A percentile compares a stretch with the other conserved stretches of the same genome.
Conservation (phyloP, 768 basidiomycete species). For the Amanita polypyramis region DNA sequence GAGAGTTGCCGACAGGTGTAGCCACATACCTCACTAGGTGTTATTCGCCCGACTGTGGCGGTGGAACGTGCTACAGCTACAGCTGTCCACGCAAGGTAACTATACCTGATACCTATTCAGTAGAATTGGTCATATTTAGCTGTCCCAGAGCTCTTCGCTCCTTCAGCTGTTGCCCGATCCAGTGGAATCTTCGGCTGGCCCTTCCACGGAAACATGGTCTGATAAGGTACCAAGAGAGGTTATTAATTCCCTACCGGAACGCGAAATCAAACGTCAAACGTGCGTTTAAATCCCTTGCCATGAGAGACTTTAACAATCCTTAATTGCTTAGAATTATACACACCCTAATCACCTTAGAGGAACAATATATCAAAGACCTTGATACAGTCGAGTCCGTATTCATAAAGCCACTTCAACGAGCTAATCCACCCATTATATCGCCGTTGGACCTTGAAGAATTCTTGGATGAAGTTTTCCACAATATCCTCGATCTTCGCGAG, state of each 20-base stretch:
- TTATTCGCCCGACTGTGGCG: constrained; percentile 79
- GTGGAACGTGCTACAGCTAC: constrained; percentile 71
- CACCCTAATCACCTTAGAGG: constrained; percentile 81
- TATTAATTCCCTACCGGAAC: constrained; percentile 45
- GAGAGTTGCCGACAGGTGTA: constrained; percentile 78
- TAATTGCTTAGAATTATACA: constrained; percentile 52
- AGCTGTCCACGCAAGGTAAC: constrained; percentile 64
- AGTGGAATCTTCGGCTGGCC: constrained; percentile 21
- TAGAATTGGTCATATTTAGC: constrained; percentile 1
- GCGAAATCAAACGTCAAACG: constrained; percentile 80
- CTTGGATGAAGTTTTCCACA: constrained; percentile 84
- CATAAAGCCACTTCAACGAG: constrained; percentile 36
- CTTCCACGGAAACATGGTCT: constrained; percentile 33
- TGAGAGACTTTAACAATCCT: background rate
- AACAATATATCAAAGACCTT: constrained; percentile 83
- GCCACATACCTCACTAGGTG: constrained; percentile 86
- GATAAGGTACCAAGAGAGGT: constrained; percentile 32
- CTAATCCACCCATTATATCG: constrained; percentile 33
- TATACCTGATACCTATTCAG: background rate
- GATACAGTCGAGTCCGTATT: constrained; percentile 68
- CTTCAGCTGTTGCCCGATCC: constrained; percentile 17
- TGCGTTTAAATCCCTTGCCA: constrained; percentile 15
- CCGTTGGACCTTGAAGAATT: constrained; percentile 62
- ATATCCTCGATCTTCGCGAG: constrained; percentile 79
- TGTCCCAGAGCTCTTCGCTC: constrained; percentile 22